Percentiles rank a stretch among this genome's conserved stretches.
phyloP scores from a whole-genome alignment of 2,329 filamentous ascomycete species.

The Grosmannia serpens region DNA sequence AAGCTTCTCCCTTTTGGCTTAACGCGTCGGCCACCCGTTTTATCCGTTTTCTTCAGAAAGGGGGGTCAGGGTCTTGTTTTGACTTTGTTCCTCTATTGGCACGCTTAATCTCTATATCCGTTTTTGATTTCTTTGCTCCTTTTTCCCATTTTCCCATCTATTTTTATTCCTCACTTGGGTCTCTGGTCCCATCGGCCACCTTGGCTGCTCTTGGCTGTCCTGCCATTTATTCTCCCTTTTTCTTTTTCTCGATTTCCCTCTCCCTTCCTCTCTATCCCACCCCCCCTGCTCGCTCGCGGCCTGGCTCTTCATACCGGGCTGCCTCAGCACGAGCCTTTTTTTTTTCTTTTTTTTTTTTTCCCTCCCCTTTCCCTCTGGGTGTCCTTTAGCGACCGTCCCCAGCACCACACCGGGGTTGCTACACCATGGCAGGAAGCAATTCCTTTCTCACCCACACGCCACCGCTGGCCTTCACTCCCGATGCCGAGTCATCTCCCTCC shows the following conservation, averaged over 20 bases:
- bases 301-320: neutral
- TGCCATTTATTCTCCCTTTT: neutral
- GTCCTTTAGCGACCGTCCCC: neutral
- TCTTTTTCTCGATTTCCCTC: neutral
- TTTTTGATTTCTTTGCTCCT: neutral
- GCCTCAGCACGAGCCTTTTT: neutral
- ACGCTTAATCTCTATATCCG: neutral
- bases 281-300: neutral
- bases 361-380: neutral
- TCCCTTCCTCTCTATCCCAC: neutral
- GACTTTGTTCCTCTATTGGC: neutral
- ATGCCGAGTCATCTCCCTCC: conserved; percentile 9
- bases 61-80: neutral
- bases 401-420: neutral
- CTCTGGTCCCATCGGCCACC: neutral
- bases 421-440: neutral
- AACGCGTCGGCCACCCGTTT: neutral
- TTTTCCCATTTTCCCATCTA: neutral
- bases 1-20: neutral
- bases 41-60: neutral
- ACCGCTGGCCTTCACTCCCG: conserved; percentile 5
- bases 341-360: neutral
- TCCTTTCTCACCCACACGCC: neutral
- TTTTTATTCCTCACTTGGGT: neutral
- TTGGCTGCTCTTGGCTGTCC: neutral